Evolutionary conservation across 306 rosid genomes (phyloP).

Genomic region (Cajanus cajan): DNA sequence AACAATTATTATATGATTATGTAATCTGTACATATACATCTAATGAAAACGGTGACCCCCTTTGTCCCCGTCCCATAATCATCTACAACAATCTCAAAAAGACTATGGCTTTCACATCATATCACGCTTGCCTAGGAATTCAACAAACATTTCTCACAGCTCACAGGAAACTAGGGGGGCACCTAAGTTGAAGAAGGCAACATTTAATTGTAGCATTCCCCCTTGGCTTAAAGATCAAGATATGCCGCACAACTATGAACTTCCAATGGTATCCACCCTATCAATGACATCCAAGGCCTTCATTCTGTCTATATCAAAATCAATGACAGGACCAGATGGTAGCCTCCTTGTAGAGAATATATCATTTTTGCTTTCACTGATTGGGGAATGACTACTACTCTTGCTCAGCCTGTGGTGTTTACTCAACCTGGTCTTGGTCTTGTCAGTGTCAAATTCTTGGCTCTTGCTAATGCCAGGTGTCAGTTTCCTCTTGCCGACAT

Average conservation of each 20-base stretch:
- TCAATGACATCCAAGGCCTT: slow-evolving; percentile 86
- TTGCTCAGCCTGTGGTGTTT: slow-evolving; percentile 83
- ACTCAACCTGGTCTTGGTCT: slow-evolving; percentile 63
- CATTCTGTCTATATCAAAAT: slow-evolving; percentile 67
- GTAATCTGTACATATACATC: slow-evolving; percentile 53
- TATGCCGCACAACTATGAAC: slow-evolving; percentile 32
- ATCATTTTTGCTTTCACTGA: slow-evolving; percentile 52
- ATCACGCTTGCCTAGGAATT: slow-evolving; percentile 29
- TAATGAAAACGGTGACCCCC: slow-evolving; percentile 28
- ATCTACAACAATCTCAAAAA: slow-evolving; percentile 38
- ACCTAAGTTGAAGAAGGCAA: slow-evolving; percentile 30
- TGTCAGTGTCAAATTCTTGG: slow-evolving; percentile 78
- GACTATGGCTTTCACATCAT: slow-evolving; percentile 28
- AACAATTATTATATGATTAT: slow-evolving; percentile 40
- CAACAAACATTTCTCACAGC: slow-evolving; percentile 28
- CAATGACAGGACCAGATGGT: slow-evolving; percentile 71
- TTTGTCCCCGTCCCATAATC: slow-evolving; percentile 26
- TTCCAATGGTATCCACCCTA: slow-evolving; percentile 76
- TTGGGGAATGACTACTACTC: slow-evolving; percentile 91
- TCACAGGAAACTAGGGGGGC: slow-evolving; percentile 33
- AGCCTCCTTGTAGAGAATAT: slow-evolving; percentile 62
- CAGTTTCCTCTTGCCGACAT: slow-evolving; percentile 75
- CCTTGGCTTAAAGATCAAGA: slow-evolving; percentile 18
- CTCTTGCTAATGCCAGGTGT: slow-evolving; percentile 97
- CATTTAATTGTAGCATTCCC: background rate